These are phyloP conservation scores for Emydomyces testavorans DNA, from an alignment of 2,329 filamentous ascomycete species.

Conservation along the genomic window DNA sequence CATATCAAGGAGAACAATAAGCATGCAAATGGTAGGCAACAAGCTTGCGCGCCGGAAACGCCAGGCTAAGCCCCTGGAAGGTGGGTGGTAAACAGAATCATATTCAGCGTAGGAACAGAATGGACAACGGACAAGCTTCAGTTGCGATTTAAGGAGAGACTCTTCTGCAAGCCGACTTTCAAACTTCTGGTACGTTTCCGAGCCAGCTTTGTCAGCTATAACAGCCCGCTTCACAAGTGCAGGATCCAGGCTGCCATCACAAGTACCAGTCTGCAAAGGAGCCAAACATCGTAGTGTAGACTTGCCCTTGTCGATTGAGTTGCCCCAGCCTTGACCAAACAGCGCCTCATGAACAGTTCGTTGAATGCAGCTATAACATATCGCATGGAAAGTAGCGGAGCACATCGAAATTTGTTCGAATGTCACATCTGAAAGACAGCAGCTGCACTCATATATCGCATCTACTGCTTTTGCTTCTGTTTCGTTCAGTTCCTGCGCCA, in stretches of 20 bases:
- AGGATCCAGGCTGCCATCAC: slow-evolving; percentile 59
- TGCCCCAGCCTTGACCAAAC: slow-evolving; percentile 84
- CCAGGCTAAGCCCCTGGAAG: slow-evolving; percentile 42
- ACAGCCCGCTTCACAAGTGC: slow-evolving; percentile 63
- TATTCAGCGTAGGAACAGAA: slow-evolving; percentile 88
- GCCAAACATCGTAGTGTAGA: slow-evolving; percentile 78
- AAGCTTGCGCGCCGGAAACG: slow-evolving; percentile 47
- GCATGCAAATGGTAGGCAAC: slow-evolving; percentile 42
- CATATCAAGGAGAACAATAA: slow-evolving; percentile 34
- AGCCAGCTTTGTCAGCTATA: slow-evolving; percentile 54
- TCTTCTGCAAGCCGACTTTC: slow-evolving; percentile 71
- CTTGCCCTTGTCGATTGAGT: slow-evolving; percentile 59
- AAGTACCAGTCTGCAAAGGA: slow-evolving; percentile 54
- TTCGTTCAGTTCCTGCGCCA: slow-evolving; percentile 36
- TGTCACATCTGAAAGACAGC: slow-evolving; percentile 37
- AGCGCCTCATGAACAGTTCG: slow-evolving; percentile 74
- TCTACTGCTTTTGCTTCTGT: slow-evolving; percentile 32
- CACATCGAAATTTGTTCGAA: slow-evolving; percentile 40
- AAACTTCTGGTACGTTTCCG: slow-evolving; percentile 61
- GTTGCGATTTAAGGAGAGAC: slow-evolving; percentile 56
- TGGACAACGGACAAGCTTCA: slow-evolving; percentile 72
- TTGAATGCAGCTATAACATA: slow-evolving; percentile 61
- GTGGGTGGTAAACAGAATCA: slow-evolving; percentile 60
- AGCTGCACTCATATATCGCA: slow-evolving; percentile 39
- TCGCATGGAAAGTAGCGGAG: slow-evolving; percentile 34